Base-by-base conservation (phyloP, 257 asterid genomes). In the Striga asiatica region DNA sequence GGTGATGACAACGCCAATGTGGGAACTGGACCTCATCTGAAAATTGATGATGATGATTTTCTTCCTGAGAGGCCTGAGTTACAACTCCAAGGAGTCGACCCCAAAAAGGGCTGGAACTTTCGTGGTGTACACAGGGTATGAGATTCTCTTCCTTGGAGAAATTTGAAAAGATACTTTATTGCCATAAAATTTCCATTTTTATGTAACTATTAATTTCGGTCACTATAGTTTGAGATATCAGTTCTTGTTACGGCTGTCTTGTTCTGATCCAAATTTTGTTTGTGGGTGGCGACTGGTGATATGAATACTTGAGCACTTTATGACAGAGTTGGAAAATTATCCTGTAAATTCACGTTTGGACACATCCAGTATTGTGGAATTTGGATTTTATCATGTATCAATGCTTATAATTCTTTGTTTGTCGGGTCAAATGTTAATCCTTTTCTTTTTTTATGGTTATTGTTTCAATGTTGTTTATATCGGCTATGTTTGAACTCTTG, bases 61-160 rank as follows among this genome's bases (percentile, higher is more conserved):
- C 74, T 67, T 27, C 75, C 78, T 0, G 76, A 77, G 52, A 78
- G 43, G 76, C 93, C 88, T 1, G 84, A 84, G 53, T 69, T 92
- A 51, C 72, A 80, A 60, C 72, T 74, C 50, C 98, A 92, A 65
- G 66, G 88, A 49, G 97, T 92, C 63, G 93, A 88, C 77, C 98
- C 98, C 37, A 62, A 65, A 47, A 88, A 70, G 58, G 98, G 98
- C 21, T 92, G 98, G 98, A 84, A 82, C 58, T 88, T 69, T 55
- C 85, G 97, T 51, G 98, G 98, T 42, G 98, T 92, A 41, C 95
- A 92, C 76, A 75, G 80, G 94, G 95, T 92, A 73, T 12, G 60
- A 45, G 20, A 46, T 21, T 28, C 54, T 7, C 18, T 45, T 46
- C 9, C 9, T 12, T 12, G 5, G 37, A 29, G 42, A 45, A 17